phyloP scores from a whole-genome alignment of 257 asterid species.

The Solanum sejunctum region DNA sequence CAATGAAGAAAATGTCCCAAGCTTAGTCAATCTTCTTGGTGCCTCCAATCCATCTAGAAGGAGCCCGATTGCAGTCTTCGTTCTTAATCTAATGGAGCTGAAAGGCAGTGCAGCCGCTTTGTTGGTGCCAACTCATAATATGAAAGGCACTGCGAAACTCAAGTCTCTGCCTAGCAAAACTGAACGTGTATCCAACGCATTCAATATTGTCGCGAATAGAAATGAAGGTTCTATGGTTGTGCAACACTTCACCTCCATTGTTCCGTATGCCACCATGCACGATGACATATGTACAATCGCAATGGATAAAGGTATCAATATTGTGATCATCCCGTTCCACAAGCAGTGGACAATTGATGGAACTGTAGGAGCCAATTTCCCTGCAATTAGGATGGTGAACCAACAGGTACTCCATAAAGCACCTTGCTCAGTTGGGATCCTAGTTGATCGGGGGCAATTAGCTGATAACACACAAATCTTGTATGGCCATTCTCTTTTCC shows the following conservation, averaged over 20 bases:
- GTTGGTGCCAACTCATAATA: constrained; percentile 18
- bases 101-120: constrained; percentile 39
- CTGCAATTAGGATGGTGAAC: constrained; percentile 32
- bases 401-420: constrained; percentile 37
- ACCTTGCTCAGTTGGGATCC: constrained; percentile 52
- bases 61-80: constrained; percentile 22
- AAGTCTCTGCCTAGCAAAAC: constrained; percentile 23
- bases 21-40: constrained; percentile 36
- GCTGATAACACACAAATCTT: constrained; percentile 11
- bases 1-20: constrained; percentile 32
- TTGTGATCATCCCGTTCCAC: constrained; percentile 47
- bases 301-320: constrained; percentile 23
- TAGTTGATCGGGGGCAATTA: constrained; percentile 41
- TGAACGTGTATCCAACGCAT: constrained; percentile 29
- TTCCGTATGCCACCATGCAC: constrained; percentile 60
- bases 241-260: constrained; percentile 44
- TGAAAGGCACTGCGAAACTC: constrained; percentile 2
- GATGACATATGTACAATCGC: constrained; percentile 50
- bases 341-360: constrained; percentile 43
- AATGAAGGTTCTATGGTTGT: constrained; percentile 4
- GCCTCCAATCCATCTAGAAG: constrained; percentile 23
- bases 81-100: constrained; percentile 46
- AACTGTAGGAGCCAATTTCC: constrained; percentile 10
- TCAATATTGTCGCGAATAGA: constrained; percentile 17
- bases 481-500: constrained; percentile 3